A percentile compares a stretch with the other conserved stretches of the same genome.
Evolutionary conservation across 352 stramenopile species (phyloP).

Genomic region (Globisporangium paroecandrum): DNA sequence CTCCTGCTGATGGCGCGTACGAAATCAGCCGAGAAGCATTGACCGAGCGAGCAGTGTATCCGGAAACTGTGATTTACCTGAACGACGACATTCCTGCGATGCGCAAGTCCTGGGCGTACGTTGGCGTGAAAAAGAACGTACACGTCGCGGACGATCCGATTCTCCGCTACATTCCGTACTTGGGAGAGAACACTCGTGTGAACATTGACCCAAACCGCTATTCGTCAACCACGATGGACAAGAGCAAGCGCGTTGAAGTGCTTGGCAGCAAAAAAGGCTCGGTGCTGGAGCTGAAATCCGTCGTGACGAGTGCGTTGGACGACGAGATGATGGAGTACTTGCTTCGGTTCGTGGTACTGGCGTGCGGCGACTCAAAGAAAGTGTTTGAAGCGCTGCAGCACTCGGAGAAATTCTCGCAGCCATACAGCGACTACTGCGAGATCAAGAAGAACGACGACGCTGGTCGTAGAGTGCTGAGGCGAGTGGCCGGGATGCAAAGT

Average conservation of each 20-base stretch:
- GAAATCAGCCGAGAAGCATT: conserved; percentile 5
- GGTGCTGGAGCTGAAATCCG: conserved; percentile 31
- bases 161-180: conserved; percentile 86
- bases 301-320: conserved; percentile 34
- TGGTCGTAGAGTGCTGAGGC: conserved; percentile 16
- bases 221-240: conserved; percentile 54
- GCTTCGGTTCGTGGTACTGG: conserved; percentile 43
- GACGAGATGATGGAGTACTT: conserved; percentile 64
- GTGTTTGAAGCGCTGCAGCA: conserved; percentile 46
- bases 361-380: conserved; percentile 39
- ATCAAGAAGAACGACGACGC: conserved; percentile 39
- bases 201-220: conserved; percentile 64
- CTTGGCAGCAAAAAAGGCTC: conserved; percentile 28
- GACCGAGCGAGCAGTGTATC: conserved; percentile 21
- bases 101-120: conserved; percentile 56
- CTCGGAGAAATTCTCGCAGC: conserved; percentile 26
- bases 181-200: conserved; percentile 68
- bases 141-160: conserved; percentile 80
- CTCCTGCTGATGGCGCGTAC: neutral
- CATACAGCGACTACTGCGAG: conserved; percentile 42
- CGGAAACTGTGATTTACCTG: conserved; percentile 57
- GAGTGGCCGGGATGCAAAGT: conserved; percentile 26
- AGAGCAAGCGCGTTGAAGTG: conserved; percentile 38
- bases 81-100: conserved; percentile 40
- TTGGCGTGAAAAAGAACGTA: conserved; percentile 69